These are phyloP conservation scores for Zea mays DNA, from an alignment of 176 grass and related monocot species.

Conservation along the genomic window Zm-B73-REFERENCE-NAM-5.0 NC_050096.1:247036001-247036500, in stretches of 20 bases:
- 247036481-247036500: too few species aligned
- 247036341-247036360: neutral
- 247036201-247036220: conserved; percentile 20
- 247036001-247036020: neutral
- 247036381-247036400: neutral
- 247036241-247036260: neutral
- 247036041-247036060: conserved; percentile 70
- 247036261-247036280: neutral
- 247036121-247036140: neutral
- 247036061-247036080: conserved; percentile 93
- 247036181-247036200: neutral
- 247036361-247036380: conserved; percentile 4
- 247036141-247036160: neutral
- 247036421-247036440: neutral
- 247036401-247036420: neutral
- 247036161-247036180: neutral
- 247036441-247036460: too few species aligned
- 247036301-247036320: conserved; percentile 1
- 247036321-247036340: neutral
- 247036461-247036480: too few species aligned
- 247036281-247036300: neutral
- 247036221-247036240: neutral
- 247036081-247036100: conserved; percentile 98
- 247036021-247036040: conserved; percentile 18
- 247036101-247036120: conserved; percentile 79